Evolutionary conservation across 2,329 filamentous ascomycete species (phyloP).

Genomic region (Microcyclospora pomicola): DNA sequence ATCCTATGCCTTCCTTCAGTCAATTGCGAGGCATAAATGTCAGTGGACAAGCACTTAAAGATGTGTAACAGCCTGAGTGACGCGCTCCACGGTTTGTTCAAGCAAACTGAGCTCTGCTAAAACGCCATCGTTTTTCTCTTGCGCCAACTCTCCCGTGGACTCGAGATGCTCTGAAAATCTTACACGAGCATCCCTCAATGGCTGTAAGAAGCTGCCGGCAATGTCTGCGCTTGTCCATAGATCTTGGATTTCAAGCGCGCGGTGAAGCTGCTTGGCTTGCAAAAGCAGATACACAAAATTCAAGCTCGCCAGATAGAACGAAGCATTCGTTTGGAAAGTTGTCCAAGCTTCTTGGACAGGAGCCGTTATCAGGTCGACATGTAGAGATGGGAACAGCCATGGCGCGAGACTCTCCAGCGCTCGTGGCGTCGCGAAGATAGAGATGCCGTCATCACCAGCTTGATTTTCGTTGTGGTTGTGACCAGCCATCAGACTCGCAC

Average conservation of each 20-base stretch:
- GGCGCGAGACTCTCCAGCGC: conserved; percentile 36
- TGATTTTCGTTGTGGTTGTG: conserved; percentile 7
- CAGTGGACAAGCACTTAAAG: conserved; percentile 24
- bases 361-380: conserved; percentile 27
- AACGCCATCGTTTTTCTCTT: conserved; percentile 22
- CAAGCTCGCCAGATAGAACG: conserved; percentile 41
- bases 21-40: too few relatives aligned
- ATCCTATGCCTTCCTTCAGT: too few relatives aligned
- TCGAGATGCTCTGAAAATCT: conserved; percentile 26
- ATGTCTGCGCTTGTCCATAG: conserved; percentile 28
- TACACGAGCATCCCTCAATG: conserved; percentile 25
- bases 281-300: conserved; percentile 47
- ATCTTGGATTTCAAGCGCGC: conserved; percentile 32
- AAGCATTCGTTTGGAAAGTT: conserved; percentile 38
- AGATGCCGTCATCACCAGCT: conserved; percentile 7
- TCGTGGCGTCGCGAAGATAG: conserved; percentile 35
- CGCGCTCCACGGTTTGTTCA: conserved; percentile 20
- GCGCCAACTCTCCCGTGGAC: conserved; percentile 22
- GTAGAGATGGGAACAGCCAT: conserved; percentile 38
- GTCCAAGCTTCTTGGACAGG: conserved; percentile 27
- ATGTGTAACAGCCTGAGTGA: conserved; percentile 32
- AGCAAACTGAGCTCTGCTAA: conserved; percentile 22
- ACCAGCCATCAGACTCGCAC: conserved; percentile 11
- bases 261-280: conserved; percentile 34
- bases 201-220: conserved; percentile 29